These are phyloP conservation scores for Xylariaceae sp. DNA, from an alignment of 2,329 filamentous ascomycete genomes.

Conservation along the genomic window DNA sequence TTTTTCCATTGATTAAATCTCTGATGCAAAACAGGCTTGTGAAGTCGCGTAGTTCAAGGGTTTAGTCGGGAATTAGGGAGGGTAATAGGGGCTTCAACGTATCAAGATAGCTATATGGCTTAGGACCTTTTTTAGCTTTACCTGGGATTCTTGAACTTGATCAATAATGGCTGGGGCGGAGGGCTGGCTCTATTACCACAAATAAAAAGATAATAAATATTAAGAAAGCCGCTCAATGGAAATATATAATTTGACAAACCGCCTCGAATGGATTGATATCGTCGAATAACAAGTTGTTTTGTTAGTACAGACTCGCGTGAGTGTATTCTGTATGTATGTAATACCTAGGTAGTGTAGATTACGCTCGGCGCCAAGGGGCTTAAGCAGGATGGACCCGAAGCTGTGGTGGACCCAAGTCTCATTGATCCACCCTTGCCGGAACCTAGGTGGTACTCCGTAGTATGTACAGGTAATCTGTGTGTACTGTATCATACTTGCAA, in stretches of 20 bases:
- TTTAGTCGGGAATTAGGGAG: too few relatives aligned
- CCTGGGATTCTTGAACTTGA: neutral
- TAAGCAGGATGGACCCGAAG: constrained; percentile 9
- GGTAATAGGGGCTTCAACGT: neutral
- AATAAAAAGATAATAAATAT: too few relatives aligned
- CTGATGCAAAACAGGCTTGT: too few relatives aligned
- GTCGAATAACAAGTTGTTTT: neutral
- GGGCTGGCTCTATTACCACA: too few relatives aligned
- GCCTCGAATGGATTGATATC: neutral
- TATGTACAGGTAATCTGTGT: too few relatives aligned
- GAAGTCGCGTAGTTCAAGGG: too few relatives aligned
- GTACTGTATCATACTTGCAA: constrained; percentile 8
- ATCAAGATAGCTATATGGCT: neutral
- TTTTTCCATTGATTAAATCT: too few relatives aligned
- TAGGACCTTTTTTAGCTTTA: neutral
- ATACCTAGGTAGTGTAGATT: too few relatives aligned
- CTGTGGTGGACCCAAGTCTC: constrained; percentile 16
- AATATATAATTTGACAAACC: neutral
- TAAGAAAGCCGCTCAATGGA: too few relatives aligned
- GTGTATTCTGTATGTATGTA: neutral
- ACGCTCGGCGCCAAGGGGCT: neutral
- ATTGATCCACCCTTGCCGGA: neutral
- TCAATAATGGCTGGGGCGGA: neutral
- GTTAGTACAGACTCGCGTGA: neutral
- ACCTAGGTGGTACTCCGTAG: too few relatives aligned